These are phyloP conservation scores for Aegle marmelos DNA, from an alignment of 345 rosid genomes.

Conservation along the genomic window DNA sequence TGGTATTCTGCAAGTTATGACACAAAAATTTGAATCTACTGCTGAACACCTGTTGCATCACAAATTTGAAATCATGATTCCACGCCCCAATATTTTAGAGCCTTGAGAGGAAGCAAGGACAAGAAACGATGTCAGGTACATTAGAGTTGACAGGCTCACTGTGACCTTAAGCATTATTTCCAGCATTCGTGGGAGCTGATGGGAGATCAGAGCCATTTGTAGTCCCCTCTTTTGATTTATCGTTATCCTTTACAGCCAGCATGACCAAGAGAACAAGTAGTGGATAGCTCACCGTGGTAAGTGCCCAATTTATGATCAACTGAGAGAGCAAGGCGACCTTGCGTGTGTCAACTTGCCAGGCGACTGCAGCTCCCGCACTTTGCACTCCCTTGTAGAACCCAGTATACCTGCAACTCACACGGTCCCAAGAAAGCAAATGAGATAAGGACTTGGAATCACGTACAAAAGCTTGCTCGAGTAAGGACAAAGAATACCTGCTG, in stretches of 20 bases:
- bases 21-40: neutral
- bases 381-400: conserved; percentile 76
- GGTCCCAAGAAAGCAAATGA: neutral
- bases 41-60: neutral
- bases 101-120: neutral
- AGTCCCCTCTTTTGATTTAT: conserved; percentile 1
- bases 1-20: neutral
- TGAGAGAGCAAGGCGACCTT: conserved; percentile 37
- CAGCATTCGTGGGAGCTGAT: neutral
- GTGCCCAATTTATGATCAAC: conserved; percentile 49
- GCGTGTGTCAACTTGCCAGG: conserved; percentile 62
- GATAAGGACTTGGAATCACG: neutral
- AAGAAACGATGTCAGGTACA: neutral
- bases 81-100: neutral
- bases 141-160: neutral
- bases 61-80: neutral
- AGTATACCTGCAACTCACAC: conserved; percentile 35
- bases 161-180: neutral
- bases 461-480: neutral
- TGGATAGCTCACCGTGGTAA: conserved; percentile 58
- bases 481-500: conserved; percentile 40
- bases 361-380: conserved; percentile 65
- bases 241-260: conserved; percentile 48
- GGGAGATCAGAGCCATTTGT: conserved; percentile 9
- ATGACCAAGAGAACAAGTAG: conserved; percentile 39